phyloP scores from a whole-genome alignment of 1,284 basidiomycete genomes.

The Microbotryum lychnidis-dioicae region DNA sequence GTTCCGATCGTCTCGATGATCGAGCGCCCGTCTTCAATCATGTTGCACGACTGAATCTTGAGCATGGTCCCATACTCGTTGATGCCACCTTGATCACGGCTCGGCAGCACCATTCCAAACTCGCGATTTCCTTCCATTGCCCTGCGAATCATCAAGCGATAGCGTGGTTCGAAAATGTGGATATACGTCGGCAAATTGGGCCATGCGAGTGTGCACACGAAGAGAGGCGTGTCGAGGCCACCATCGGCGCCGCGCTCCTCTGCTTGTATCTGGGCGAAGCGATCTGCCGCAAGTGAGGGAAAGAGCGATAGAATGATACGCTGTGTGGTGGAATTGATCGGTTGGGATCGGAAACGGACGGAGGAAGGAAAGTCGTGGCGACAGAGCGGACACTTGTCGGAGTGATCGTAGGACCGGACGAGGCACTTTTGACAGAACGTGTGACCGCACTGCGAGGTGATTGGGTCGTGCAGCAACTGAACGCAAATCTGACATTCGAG shows the following conservation, averaged over 20 bases:
- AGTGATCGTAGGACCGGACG: slow-evolving; percentile 80
- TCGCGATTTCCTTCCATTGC: slow-evolving; percentile 68
- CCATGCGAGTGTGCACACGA: slow-evolving; percentile 81
- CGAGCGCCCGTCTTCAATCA: slow-evolving; percentile 78
- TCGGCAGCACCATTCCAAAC: slow-evolving; percentile 85
- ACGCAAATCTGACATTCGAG: slow-evolving; percentile 88
- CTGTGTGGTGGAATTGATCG: slow-evolving; percentile 25
- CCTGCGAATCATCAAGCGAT: slow-evolving; percentile 86
- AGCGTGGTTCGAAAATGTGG: slow-evolving; percentile 84
- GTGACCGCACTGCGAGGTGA: slow-evolving; percentile 91
- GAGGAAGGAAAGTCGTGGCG: slow-evolving; percentile 42
- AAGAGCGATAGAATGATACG: slow-evolving; percentile 27
- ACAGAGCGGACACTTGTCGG: slow-evolving; percentile 72
- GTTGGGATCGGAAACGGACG: slow-evolving; percentile 25
- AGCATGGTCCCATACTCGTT: slow-evolving; percentile 85
- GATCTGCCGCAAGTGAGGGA: slow-evolving; percentile 30
- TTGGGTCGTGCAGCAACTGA: slow-evolving; percentile 68
- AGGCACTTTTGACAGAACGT: slow-evolving; percentile 87
- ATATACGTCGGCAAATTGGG: slow-evolving; percentile 80
- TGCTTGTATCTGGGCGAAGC: slow-evolving; percentile 15
- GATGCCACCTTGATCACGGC: slow-evolving; percentile 43
- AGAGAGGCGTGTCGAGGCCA: slow-evolving; percentile 76
- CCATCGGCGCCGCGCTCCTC: slow-evolving; percentile 11
- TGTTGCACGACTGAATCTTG: slow-evolving; percentile 74
- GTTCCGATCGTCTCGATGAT: slow-evolving; percentile 80